A percentile compares a stretch with the other conserved stretches of the same genome.
phyloP scores from a whole-genome alignment of 1,284 basidiomycete genomes.

The Fistulinella staudtii region DNA sequence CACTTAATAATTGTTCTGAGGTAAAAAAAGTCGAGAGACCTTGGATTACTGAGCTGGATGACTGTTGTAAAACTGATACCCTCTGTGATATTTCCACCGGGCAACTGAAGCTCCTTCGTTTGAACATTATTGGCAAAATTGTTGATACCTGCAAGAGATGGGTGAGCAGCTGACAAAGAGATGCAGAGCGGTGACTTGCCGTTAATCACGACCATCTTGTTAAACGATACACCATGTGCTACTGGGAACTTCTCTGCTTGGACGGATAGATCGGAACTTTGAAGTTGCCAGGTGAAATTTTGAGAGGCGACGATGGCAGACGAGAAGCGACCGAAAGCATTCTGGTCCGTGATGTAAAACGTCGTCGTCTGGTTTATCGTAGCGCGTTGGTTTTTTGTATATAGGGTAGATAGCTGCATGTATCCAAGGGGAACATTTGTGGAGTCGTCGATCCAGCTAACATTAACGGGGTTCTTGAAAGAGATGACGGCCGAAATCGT shows the following conservation, averaged over 20 bases:
- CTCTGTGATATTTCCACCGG: slow-evolving; percentile 63
- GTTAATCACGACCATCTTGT: slow-evolving; percentile 53
- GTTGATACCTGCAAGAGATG: slow-evolving; percentile 48
- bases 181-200: slow-evolving; percentile 33
- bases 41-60: slow-evolving; percentile 60
- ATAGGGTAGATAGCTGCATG: slow-evolving; percentile 44
- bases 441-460: slow-evolving; percentile 51
- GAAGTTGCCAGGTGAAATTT: slow-evolving; percentile 70
- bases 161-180: neutral
- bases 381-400: slow-evolving; percentile 50
- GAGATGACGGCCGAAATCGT: slow-evolving; percentile 54
- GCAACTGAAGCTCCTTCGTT: slow-evolving; percentile 64
- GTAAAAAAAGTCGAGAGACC: slow-evolving; percentile 33
- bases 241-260: slow-evolving; percentile 68
- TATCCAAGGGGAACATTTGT: slow-evolving; percentile 46
- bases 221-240: slow-evolving; percentile 57
- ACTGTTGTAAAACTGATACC: slow-evolving; percentile 65
- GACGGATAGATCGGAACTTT: slow-evolving; percentile 55
- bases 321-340: slow-evolving; percentile 56
- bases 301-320: slow-evolving; percentile 58
- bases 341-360: slow-evolving; percentile 52
- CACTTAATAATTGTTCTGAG: neutral
- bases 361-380: slow-evolving; percentile 53
- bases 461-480: slow-evolving; percentile 50
- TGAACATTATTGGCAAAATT: slow-evolving; percentile 60